Evolutionary conservation across 306 rosid species (phyloP).

Genomic region (Adenanthera pavonina): DNA sequence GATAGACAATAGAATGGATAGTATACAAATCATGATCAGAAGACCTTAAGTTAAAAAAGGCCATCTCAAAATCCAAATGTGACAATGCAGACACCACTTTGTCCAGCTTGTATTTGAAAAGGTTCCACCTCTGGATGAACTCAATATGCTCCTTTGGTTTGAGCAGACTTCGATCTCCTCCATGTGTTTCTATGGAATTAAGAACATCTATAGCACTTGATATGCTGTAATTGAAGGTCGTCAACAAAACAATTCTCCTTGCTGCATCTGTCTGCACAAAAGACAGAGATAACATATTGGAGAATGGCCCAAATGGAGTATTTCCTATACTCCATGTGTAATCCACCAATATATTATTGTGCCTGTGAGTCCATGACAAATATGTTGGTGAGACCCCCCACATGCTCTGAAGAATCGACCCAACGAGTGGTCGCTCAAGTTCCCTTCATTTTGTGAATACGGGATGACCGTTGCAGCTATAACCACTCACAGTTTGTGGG

Average conservation of each 20-base stretch:
- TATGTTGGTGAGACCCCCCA: constrained; percentile 98
- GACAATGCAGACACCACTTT: constrained; percentile 84
- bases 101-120: constrained; percentile 82
- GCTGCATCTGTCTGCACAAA: constrained; percentile 95
- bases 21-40: constrained; percentile 88
- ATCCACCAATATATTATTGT: constrained; percentile 78
- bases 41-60: constrained; percentile 71
- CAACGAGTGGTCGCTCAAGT: constrained; percentile 84
- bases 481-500: constrained; percentile 84
- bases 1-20: constrained; percentile 77
- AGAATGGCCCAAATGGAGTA: constrained; percentile 95
- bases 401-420: constrained; percentile 92
- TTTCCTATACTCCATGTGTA: constrained; percentile 95
- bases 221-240: constrained; percentile 69
- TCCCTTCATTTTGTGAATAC: constrained; percentile 69
- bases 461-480: constrained; percentile 77
- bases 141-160: constrained; percentile 62
- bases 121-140: constrained; percentile 85
- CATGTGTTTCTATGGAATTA: constrained; percentile 67
- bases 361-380: constrained; percentile 77
- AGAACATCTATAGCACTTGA: constrained; percentile 73
- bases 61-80: constrained; percentile 80
- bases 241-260: constrained; percentile 74
- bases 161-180: constrained; percentile 81
- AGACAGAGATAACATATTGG: constrained; percentile 64